These are phyloP conservation scores for Anaeromyces robustus DNA, from an alignment of 192 early-diverging fungal genomes.

Conservation along the genomic window DNA sequence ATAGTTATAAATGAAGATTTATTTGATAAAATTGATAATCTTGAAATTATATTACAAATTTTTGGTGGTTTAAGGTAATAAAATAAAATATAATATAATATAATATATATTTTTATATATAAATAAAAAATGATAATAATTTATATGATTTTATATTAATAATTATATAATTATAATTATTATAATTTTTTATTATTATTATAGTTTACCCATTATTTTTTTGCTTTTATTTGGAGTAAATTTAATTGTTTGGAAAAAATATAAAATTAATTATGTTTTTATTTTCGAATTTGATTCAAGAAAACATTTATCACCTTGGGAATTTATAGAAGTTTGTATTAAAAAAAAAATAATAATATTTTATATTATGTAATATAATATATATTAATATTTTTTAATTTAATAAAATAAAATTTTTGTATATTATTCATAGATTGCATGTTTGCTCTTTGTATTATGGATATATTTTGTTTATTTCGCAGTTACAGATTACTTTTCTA, in stretches of 20 bases:
- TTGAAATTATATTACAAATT: neutral
- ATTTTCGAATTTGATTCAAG: constrained; percentile 23
- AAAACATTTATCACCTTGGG: constrained; percentile 2
- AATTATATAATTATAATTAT: too few species aligned
- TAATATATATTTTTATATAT: too few species aligned
- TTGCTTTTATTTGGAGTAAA: constrained; percentile 12
- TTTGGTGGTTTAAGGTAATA: neutral
- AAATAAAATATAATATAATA: too few species aligned
- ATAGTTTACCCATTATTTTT: constrained; percentile 20
- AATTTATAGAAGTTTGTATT: neutral
- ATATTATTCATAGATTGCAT: constrained; percentile 7
- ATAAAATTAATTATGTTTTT: constrained; percentile 18
- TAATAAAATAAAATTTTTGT: too few species aligned
- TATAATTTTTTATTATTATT: neutral
- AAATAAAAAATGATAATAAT: too few species aligned
- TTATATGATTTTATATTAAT: too few species aligned
- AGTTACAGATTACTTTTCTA: neutral
- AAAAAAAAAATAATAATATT: too few species aligned
- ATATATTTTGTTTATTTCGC: neutral
- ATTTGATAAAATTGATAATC: neutral
- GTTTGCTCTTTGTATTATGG: constrained; percentile 8
- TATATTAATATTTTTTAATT: constrained; percentile 2
- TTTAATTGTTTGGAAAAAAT: constrained; percentile 13
- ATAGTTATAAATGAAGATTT: too few species aligned
- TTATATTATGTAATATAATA: too few species aligned